Percentiles rank a stretch among this genome's conserved stretches.
These are phyloP conservation scores for Coemansia interrupta DNA, from an alignment of 192 early-diverging fungal genomes.

Conservation along the genomic window DNA sequence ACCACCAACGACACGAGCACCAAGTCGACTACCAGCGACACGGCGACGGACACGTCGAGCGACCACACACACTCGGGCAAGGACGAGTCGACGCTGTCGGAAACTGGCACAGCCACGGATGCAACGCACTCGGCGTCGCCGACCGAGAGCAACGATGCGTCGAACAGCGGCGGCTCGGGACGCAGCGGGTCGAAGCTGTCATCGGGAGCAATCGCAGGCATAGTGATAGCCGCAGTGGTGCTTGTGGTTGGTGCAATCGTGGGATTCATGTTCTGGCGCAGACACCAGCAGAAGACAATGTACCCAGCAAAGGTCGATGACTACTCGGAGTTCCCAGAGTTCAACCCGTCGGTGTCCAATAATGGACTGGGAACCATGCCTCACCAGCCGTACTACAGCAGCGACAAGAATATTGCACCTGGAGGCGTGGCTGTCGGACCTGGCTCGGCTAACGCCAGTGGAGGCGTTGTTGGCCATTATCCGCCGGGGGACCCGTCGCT, in stretches of 20 bases:
- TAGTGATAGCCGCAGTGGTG: constrained; percentile 27
- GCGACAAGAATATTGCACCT: constrained; percentile 8
- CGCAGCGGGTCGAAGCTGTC: constrained; percentile 9
- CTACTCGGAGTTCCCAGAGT: constrained; percentile 46
- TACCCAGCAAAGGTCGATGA: constrained; percentile 31
- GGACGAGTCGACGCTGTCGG: no score
- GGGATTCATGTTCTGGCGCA: constrained; percentile 44
- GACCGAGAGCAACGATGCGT: background rate
- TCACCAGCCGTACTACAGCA: constrained; percentile 6
- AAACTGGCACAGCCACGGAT: no score
- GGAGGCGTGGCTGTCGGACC: constrained; percentile 1
- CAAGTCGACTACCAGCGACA: no score
- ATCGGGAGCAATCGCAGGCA: constrained; percentile 36
- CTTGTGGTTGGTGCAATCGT: constrained; percentile 10
- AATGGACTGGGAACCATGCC: constrained; percentile 3
- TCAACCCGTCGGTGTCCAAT: constrained; percentile 33
- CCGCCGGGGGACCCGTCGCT: background rate
- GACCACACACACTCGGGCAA: no score
- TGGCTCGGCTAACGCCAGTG: background rate
- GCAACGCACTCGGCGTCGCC: background rate
- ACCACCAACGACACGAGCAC: no score
- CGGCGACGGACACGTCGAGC: no score
- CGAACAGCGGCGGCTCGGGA: background rate
- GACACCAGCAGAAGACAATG: constrained; percentile 37
- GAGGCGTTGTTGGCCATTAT: background rate